Base-by-base conservation (phyloP, 2,329 filamentous ascomycete genomes). In the Endoconidiophora polonica region DNA sequence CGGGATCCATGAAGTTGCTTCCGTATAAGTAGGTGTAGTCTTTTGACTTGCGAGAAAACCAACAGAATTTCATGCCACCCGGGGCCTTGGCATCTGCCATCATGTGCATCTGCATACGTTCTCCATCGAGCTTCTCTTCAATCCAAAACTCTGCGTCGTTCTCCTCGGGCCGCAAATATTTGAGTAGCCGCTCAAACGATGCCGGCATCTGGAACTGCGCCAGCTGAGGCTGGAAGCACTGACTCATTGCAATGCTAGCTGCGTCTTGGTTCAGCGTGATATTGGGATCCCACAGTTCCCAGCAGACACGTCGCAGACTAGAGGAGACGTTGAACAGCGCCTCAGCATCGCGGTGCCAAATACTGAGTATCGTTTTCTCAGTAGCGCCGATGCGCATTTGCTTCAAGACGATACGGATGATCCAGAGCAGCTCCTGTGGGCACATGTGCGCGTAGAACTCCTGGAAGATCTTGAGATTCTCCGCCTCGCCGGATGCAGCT, bases 81-180 rank as follows among this genome's bases (percentile, higher is more conserved):
- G 77, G 73, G 0, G 77, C 67, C 1, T 63, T 65, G 3, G 77
- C 67, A 56, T 95, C 86, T 52, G 83, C 71, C 10, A 76, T 65
- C 83, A 96, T 88, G 63, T 98, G 91, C 61, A 98, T 73, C 63
- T 98, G 91, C 81, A 98, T 95, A 23, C 91, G 77, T 65, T 98
- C 91, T 1, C 91, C 91, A 57, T 98, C 91, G 6, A 98, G 70
- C 64, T 98, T 98, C 66, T 98, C 91, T 63, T 98, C 91, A 45
- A 96, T 91, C 87, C 88, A 96, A 60, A 93, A 98, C 6, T 83
- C 77, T 0, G 73, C 69, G 48, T 93, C 80, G 0, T 85, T 79
- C 22, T 81, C 74, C 0, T 77, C 81, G 0, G 74, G 70, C 2
- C 77, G 74, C 64, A 81, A 64, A 49, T 73, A 79, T n/a, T 77